Evolutionary conservation across 1,284 basidiomycete species (phyloP), one percentile per base, ranked within the genome.

Genomic region (Pisolithus thermaeus): DNA sequence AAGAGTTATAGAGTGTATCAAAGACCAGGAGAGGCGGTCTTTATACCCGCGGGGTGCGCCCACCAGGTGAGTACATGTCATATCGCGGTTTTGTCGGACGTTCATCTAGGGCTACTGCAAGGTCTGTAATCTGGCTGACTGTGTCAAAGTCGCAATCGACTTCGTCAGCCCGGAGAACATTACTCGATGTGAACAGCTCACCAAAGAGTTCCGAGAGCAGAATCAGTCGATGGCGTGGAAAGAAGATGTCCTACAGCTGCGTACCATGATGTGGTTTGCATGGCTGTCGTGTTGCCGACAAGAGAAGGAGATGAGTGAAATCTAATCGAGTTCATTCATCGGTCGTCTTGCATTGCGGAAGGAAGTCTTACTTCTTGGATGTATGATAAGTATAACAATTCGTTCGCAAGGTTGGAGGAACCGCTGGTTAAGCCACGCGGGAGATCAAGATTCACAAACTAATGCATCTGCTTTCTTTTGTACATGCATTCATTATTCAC

Each of bases 111-210:
- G 40, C 16, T 18, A 22, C 37, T 27, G 12, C 27, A 43, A 90
- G 81, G 89, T 91, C 7, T 83, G 84, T 62, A 94, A 95, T 62
- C 71, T 95, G 32, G 78, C 91, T 11, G 92, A 97, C 67, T 96
- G 91, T 66, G 87, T 97, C 73, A 97, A 97, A 73, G 90, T 97
- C 44, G 94, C 95, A n/a, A 79, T 90, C 58, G 94, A 98, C 71
- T 98, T 95, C 70, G 92, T 97, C 57, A 92, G 88, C 70, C 87
- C 92, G 14, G 90, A 97, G 72, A 97, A 96, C 64, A 84, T 97
- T 36, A 76, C 74, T 49, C 79, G 90, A 22, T 96, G 92, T 69
- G 90, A 91, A 68, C 76, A 78, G 66, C 75, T 97, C 49, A 92
- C 90, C 49, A 76, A 77, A 56, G 95, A 97, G 71, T 97, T 97